Percentiles rank a stretch among this genome's conserved stretches.
Evolutionary conservation across 306 rosid genomes (phyloP).

Genomic region (Castanea sativa): DNA sequence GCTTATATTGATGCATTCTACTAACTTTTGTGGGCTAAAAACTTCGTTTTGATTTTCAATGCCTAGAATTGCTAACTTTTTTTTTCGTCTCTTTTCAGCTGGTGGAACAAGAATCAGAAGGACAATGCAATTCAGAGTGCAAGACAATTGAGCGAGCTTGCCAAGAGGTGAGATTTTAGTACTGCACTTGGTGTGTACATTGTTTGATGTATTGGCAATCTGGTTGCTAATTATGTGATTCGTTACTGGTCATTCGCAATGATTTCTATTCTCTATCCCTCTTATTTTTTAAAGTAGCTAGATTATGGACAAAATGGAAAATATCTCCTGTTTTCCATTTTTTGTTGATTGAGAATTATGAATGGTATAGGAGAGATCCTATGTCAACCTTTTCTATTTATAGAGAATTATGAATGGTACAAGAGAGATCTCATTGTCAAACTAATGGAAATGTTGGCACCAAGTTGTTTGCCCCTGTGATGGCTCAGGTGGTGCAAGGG

Average conservation of each 20-base stretch:
- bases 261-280: not conserved
- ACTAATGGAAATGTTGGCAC: not conserved
- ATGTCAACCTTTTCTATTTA: not conserved
- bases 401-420: not conserved
- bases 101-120: slow-evolving; percentile 88
- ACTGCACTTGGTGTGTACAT: slow-evolving; percentile 6
- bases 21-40: not conserved
- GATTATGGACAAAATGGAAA: not conserved
- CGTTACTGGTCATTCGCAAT: not conserved
- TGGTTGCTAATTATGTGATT: not conserved
- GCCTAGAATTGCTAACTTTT: slow-evolving; percentile 7
- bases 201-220: not conserved
- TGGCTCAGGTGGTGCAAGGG: not conserved
- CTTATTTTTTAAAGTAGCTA: not conserved
- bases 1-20: not conserved
- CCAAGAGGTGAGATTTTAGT: slow-evolving; percentile 58
- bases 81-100: slow-evolving; percentile 44
- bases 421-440: too few species aligned
- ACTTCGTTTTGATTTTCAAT: not conserved
- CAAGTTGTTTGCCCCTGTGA: not conserved
- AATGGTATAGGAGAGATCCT: not conserved
- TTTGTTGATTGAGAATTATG: not conserved
- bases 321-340: not conserved
- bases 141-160: slow-evolving; percentile 93
- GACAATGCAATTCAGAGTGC: slow-evolving; percentile 97